phyloP scores from a whole-genome alignment of 2,329 filamentous ascomycete species.

The Furcasterigmium furcatum region DNA sequence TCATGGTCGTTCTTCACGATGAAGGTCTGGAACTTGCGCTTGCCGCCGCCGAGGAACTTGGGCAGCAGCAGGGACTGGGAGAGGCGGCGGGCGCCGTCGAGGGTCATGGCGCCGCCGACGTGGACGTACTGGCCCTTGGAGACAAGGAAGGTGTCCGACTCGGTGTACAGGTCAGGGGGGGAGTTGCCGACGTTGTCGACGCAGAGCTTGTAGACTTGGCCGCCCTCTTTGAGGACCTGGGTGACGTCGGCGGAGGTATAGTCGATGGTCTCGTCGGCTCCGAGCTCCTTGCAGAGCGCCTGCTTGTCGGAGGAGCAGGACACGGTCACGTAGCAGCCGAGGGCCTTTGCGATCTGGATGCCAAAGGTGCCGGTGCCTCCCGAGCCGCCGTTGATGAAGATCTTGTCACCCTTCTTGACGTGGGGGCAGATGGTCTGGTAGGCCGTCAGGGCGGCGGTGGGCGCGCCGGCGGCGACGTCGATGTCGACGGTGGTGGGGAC shows the following conservation, averaged over 20 bases:
- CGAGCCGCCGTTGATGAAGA: conserved; percentile 65
- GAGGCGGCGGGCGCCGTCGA: conserved; percentile 18
- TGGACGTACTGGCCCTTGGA: conserved; percentile 45
- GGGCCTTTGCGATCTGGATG: conserved; percentile 61
- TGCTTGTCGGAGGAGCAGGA: conserved; percentile 59
- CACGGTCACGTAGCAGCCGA: conserved; percentile 58
- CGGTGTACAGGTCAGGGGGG: conserved; percentile 48
- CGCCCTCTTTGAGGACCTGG: conserved; percentile 39
- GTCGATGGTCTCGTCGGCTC: conserved; percentile 64
- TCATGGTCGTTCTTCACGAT: conserved; percentile 34
- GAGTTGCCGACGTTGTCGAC: conserved; percentile 58
- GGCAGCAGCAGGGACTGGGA: conserved; percentile 22
- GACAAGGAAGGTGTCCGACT: conserved; percentile 46
- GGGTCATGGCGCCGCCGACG: conserved; percentile 38
- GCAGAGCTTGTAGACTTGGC: conserved; percentile 44
- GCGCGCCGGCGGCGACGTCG: conserved; percentile 38
- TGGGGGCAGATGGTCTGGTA: conserved; percentile 44
- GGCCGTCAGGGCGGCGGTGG: conserved; percentile 43
- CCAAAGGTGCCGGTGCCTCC: conserved; percentile 60
- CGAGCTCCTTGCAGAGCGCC: conserved; percentile 52
- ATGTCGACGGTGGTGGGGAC: conserved; percentile 35
- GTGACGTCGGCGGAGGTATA: conserved; percentile 51
- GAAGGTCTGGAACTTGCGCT: conserved; percentile 37
- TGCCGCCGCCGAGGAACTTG: conserved; percentile 32
- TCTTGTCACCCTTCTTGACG: conserved; percentile 47